Evolutionary conservation across 2,329 filamentous ascomycete species (phyloP), one percentile per base, ranked within the genome.

Genomic region (Colletotrichum filicis): DNA sequence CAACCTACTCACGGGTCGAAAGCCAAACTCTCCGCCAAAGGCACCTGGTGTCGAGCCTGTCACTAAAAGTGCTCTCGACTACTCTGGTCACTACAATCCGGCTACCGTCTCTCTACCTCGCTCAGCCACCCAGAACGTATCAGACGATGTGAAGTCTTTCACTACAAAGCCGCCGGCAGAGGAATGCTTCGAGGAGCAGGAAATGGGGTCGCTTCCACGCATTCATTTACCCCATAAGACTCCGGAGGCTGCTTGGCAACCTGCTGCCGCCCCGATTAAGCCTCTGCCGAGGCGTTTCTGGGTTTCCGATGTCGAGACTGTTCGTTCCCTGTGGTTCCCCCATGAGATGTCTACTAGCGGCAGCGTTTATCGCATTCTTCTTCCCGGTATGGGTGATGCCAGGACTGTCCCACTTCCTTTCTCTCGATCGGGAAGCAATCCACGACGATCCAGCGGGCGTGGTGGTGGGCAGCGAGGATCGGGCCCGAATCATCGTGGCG

Each of bases 151-250:
- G 19, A 71, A 63, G 63, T 85, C 86, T 35, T 79, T 88, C 24
- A 86, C 86, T 19, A 91, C 91, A 4, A 93, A 92, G 78, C 90
- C 91, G 60, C 92, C 94, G 83, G 92, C 93, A 6, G 93, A 95
- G 75, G 92, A 94, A 74, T 94, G 94, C 75, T 95, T 95, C 75
- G 93, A 94, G 79, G 92, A 95, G 78, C 92, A 94, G 78, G 93
- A 95, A 80, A 93, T 93, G 85, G 93, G 93, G 4, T 95, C 93
- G 8, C 83, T 94, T n/a, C 93, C 93, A 0, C 87, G 89, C 26
- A 90, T 95, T 28, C 89, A 88, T 67, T 83, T 95, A n/a, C 93
- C 93, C 8, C 85, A 87, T 59, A 87, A 87, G 69, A 87, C 88
- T 5, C 91, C 92, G 1, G 87, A 90, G 46, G 87, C 88, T 46